Conservation (phyloP, 2,329 filamentous ascomycete species). For the Claviceps cyperi region DNA sequence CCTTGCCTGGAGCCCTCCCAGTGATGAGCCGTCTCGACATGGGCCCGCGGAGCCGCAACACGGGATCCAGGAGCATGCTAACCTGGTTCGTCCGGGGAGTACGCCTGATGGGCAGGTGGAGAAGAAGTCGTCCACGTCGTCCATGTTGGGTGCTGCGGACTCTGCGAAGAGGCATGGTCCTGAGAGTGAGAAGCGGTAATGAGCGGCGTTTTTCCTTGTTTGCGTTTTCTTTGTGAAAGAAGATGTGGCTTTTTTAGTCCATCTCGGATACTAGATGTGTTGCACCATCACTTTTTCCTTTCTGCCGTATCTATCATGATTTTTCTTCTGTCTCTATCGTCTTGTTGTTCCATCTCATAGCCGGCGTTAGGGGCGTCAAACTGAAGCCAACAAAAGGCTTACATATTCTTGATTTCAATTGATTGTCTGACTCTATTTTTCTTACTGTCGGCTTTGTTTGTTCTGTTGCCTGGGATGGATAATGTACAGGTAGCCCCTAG, state of each 20-base stretch:
- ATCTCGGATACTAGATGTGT: no score
- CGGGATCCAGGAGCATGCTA: constrained; percentile 52
- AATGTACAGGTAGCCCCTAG: no score
- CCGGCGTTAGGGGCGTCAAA: constrained; percentile 4
- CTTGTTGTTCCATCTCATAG: neutral
- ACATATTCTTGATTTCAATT: neutral
- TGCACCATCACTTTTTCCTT: no score
- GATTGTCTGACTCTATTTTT: neutral
- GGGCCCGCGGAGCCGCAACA: constrained; percentile 50
- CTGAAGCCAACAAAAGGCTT: no score
- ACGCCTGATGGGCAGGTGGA: constrained; percentile 8
- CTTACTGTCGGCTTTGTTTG: neutral
- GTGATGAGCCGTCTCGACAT: constrained; percentile 43
- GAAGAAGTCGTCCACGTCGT: constrained; percentile 7
- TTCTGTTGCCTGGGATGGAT: no score
- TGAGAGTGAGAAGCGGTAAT: constrained; percentile 5
- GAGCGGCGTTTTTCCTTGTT: neutral
- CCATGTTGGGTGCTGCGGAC: constrained; percentile 5
- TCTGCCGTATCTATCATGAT: neutral
- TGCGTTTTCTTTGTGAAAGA: neutral
- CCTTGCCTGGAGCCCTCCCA: constrained; percentile 72
- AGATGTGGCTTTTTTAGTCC: no score
- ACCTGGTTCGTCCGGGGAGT: constrained; percentile 19
- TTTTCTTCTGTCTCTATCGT: neutral
- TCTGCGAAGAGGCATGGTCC: neutral